Percentiles rank a stretch among this genome's conserved stretches.
Conservation (phyloP, 768 basidiomycete species). For the Phanerodontia chrysosporium region DNA sequence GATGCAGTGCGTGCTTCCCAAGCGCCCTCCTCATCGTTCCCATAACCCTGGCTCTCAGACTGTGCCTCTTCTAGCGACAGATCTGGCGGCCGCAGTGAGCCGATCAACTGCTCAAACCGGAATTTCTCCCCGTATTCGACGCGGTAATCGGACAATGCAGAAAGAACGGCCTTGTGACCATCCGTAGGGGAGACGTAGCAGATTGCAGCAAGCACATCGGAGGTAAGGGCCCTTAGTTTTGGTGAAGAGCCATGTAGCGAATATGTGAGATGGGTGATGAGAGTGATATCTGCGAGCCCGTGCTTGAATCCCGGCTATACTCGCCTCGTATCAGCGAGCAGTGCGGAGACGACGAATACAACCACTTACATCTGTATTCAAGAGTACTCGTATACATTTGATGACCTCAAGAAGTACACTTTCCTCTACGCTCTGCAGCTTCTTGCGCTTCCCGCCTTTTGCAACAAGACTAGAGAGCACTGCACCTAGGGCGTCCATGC, state of each 20-base stretch:
- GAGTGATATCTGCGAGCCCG: conserved; percentile 56
- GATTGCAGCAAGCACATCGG: conserved; percentile 81
- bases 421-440: conserved; percentile 60
- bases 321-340: conserved; percentile 8
- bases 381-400: conserved; percentile 74
- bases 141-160: conserved; percentile 78
- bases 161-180: conserved; percentile 71
- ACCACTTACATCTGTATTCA: conserved; percentile 78
- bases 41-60: conserved; percentile 32
- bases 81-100: conserved; percentile 54
- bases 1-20: conserved; percentile 81
- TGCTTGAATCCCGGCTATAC: conserved; percentile 66
- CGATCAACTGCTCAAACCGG: conserved; percentile 75
- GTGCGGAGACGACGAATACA: not conserved
- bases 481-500: conserved; percentile 57
- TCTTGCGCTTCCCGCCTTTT: conserved; percentile 60
- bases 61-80: conserved; percentile 32
- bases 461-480: conserved; percentile 60
- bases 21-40: conserved; percentile 53
- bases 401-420: conserved; percentile 68
- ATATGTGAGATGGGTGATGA: conserved; percentile 72
- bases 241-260: conserved; percentile 61
- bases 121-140: conserved; percentile 67
- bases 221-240: conserved; percentile 64
- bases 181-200: conserved; percentile 68